Conservation (phyloP, 31 red algal species). For the Odonthalia washingtoniensis region DNA sequence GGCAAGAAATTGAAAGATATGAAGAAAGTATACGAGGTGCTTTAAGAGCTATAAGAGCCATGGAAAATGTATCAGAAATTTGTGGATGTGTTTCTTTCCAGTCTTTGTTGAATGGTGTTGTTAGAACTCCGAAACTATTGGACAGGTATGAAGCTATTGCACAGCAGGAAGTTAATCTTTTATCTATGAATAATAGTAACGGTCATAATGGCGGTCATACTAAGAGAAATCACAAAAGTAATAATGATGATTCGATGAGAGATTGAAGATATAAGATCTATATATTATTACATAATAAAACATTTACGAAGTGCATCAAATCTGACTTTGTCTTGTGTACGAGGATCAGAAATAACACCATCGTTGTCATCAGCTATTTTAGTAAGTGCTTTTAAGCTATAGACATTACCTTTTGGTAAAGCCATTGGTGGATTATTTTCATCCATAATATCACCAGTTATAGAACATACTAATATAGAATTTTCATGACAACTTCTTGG, state of each 20-base stretch:
- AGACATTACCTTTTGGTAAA: slow-evolving; percentile 94
- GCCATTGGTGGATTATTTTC: slow-evolving; percentile 98
- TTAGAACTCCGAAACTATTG: slow-evolving; percentile 45
- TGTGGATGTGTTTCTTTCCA: slow-evolving; percentile 45
- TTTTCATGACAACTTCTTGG: slow-evolving; percentile 88
- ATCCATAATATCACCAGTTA: slow-evolving; percentile 94
- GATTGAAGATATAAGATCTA: slow-evolving; percentile 33
- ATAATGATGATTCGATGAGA: slow-evolving; percentile 19
- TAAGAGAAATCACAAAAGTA: background rate
- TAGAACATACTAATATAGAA: slow-evolving; percentile 87
- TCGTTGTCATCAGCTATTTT: slow-evolving; percentile 74
- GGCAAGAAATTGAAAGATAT: slow-evolving; percentile 87
- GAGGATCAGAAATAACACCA: slow-evolving; percentile 71
- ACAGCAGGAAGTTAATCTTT: slow-evolving; percentile 48
- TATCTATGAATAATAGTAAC: slow-evolving; percentile 25
- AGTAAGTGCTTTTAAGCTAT: slow-evolving; percentile 70
- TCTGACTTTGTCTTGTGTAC: slow-evolving; percentile 55
- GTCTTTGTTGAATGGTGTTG: slow-evolving; percentile 61
- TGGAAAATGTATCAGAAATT: slow-evolving; percentile 76
- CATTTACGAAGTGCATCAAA: slow-evolving; percentile 57
- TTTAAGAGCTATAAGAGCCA: slow-evolving; percentile 66
- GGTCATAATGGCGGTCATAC: background rate
- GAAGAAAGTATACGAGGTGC: slow-evolving; percentile 83
- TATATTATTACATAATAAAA: slow-evolving; percentile 69
- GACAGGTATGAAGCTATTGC: slow-evolving; percentile 79